Conservation (phyloP, 2,329 filamentous ascomycete genomes). For the Aspergillus vadensis region DNA sequence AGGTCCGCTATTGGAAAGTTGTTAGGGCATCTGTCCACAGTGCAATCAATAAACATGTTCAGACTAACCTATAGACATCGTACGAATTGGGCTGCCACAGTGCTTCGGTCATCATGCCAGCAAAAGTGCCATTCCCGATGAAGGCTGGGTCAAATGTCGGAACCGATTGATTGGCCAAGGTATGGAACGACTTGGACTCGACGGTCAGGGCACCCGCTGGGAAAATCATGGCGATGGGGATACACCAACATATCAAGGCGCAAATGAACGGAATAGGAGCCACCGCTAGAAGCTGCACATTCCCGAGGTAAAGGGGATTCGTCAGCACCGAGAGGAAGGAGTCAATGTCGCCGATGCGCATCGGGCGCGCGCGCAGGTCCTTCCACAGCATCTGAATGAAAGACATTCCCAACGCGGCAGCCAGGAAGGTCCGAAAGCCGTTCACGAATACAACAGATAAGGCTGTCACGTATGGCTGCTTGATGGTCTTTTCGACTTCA, state of each 20-base stretch:
- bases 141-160: conserved; percentile 2
- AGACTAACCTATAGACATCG: background rate
- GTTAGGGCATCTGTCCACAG: background rate
- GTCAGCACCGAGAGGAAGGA: background rate
- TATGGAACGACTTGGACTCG: background rate
- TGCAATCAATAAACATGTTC: no score
- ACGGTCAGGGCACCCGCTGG: background rate
- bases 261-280: conserved; percentile 1
- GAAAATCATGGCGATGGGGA: conserved; percentile 6
- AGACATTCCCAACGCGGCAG: background rate
- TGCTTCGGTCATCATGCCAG: conserved; percentile 1
- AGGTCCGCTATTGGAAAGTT: background rate
- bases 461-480: conserved; percentile 3
- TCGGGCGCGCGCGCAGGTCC: background rate
- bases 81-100: conserved; percentile 3
- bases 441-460: conserved; percentile 2
- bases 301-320: conserved; percentile 1
- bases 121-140: background rate
- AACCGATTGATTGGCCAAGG: background rate
- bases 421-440: background rate
- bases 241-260: background rate
- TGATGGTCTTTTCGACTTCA: conserved; percentile 1
- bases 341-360: conserved; percentile 3
- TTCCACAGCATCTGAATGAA: conserved; percentile 6
- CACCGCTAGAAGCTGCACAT: background rate